Evolutionary conservation across 2,329 filamentous ascomycete species (phyloP), one percentile per base, ranked within the genome.

Genomic region (Fusarium sp.): DNA sequence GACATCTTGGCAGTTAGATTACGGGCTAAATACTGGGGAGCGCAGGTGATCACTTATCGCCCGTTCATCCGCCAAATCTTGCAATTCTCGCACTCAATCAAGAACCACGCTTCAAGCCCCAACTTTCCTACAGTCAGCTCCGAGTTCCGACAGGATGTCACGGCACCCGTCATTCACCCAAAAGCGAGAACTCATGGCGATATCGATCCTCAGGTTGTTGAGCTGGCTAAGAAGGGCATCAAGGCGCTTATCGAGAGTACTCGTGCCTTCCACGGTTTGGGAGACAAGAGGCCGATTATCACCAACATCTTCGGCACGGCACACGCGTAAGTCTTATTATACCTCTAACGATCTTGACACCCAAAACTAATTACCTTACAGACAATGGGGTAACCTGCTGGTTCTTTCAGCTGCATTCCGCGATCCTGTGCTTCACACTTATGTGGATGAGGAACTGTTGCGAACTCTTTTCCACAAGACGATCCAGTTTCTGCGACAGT

Each of bases 281-380:
- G 87, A 17, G 79, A 81, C n/a, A 79, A 86, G 64, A 87, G 93
- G 30, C 88, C 92, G 10, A 90, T 97, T 51, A 90, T 98, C 56
- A 98, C 95, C n/a, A 98, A 97, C 73, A 90, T 97, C 24, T 97
- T 97, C 79, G 94, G 95, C 52, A 98, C 95, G 19, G 92, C 94
- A 65, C 95, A 97, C 84, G 94, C 95, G 92, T 97, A 92, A 88
- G 93, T 89, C 14, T 3, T 37, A 11, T 4, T 35, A n/a, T 17
- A n/a, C 30, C 20, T 32, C 15, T 46, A 55, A 19, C 11, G 28
- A 8, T 45, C 15, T 13, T 6, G 19, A 15, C 7, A 14, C 28
- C 2, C 37, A 15, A 37, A 45, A 48, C 72, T 75, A 45, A 75
- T 44, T 20, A 26, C 13, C 7, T 22, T 32, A 19, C 30, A 97